Percentiles rank a stretch among this genome's conserved stretches.
These are phyloP conservation scores for Fusarium albosuccineum DNA, from an alignment of 2,329 filamentous ascomycete species.

Conservation along the genomic window DNA sequence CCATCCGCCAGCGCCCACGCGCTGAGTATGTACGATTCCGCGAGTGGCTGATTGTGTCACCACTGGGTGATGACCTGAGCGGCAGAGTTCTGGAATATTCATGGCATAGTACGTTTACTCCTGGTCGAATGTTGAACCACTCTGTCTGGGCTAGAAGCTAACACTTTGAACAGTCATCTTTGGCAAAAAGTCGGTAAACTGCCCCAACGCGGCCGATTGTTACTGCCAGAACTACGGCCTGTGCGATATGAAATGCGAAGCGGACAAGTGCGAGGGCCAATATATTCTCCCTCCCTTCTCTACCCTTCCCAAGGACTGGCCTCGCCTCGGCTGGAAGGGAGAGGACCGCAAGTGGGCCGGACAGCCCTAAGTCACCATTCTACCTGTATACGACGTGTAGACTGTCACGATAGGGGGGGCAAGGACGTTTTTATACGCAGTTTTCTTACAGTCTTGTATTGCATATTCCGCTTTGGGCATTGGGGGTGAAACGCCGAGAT, in stretches of 20 bases:
- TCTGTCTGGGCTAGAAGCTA: slow-evolving; percentile 14
- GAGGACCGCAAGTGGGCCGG: slow-evolving; percentile 46
- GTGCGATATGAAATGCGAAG: slow-evolving; percentile 61
- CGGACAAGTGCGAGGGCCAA: slow-evolving; percentile 65
- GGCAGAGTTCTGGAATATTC: slow-evolving; percentile 74
- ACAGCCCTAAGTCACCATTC: slow-evolving; percentile 36
- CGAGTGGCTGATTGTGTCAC: slow-evolving; percentile 70
- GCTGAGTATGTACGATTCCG: slow-evolving; percentile 69
- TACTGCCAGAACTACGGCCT: slow-evolving; percentile 77
- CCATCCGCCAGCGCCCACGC: slow-evolving; percentile 61
- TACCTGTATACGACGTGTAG: slow-evolving; percentile 1
- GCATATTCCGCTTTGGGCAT: slow-evolving; percentile 8
- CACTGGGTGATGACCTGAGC: slow-evolving; percentile 65
- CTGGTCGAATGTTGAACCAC: neutral
- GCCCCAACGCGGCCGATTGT: slow-evolving; percentile 71
- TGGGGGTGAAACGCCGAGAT: slow-evolving; percentile 10
- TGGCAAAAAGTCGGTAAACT: slow-evolving; percentile 69
- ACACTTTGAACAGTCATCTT: slow-evolving; percentile 64
- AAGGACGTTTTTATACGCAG: slow-evolving; percentile 13
- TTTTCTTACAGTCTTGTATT: slow-evolving; percentile 12
- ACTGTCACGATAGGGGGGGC: slow-evolving; percentile 27
- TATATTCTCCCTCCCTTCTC: slow-evolving; percentile 71
- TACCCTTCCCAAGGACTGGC: slow-evolving; percentile 72
- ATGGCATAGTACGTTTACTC: slow-evolving; percentile 69
- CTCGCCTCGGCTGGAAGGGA: slow-evolving; percentile 51